These are phyloP conservation scores for Galerina sulciceps DNA, from an alignment of 768 basidiomycete genomes.

Conservation along the genomic window DNA sequence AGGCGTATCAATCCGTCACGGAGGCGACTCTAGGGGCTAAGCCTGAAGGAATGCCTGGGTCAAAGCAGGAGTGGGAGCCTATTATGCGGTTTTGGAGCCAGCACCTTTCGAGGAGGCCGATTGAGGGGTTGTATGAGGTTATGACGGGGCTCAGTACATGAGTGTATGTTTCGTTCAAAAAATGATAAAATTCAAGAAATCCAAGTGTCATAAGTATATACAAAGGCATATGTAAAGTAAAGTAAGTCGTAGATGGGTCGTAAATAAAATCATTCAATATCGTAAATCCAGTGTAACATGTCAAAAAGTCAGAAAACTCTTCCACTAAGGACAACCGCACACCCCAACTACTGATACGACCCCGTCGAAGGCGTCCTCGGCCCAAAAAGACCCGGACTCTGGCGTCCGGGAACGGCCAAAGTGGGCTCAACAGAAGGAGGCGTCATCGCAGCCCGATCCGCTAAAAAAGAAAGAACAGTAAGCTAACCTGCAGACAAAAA, in stretches of 20 bases:
- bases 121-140: conserved; percentile 71
- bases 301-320: too few relatives aligned
- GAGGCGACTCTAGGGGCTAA: conserved; percentile 53
- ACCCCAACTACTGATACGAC: too few relatives aligned
- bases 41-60: conserved; percentile 71
- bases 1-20: conserved; percentile 54
- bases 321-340: too few relatives aligned
- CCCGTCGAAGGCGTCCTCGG: conserved; percentile 39
- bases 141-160: conserved; percentile 43
- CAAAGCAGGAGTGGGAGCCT: conserved; percentile 78
- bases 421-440: conserved; percentile 65
- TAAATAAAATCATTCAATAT: neutral
- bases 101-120: conserved; percentile 56
- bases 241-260: neutral
- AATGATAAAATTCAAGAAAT: too few relatives aligned
- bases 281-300: too few relatives aligned
- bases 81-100: conserved; percentile 91
- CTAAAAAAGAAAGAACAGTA: conserved; percentile 33
- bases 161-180: neutral
- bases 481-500: neutral
- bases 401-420: conserved; percentile 59
- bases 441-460: conserved; percentile 63
- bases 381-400: conserved; percentile 76
- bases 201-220: too few relatives aligned
- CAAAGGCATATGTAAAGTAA: neutral